Percentiles rank a stretch among this genome's conserved stretches.
Conservation (phyloP, 805 yeast species). For the Candida cerambycidarum region DNA sequence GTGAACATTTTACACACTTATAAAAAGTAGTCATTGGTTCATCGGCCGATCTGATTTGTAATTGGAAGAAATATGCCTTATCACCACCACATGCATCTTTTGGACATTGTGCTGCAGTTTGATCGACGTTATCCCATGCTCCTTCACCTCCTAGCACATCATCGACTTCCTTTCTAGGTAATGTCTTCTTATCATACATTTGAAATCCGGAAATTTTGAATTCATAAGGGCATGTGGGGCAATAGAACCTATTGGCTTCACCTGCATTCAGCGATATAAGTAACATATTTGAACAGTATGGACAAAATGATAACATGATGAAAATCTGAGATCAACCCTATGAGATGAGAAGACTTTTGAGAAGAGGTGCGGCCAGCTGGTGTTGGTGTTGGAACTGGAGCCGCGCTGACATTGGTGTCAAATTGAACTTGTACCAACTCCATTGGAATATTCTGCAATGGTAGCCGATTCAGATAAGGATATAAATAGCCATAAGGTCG, state of each 20-base stretch:
- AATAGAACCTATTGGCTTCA: constrained; percentile 67
- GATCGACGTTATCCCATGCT: constrained; percentile 99
- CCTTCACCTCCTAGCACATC: constrained; percentile 97
- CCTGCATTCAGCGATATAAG: constrained; percentile 49
- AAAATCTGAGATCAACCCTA: neutral
- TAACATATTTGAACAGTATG: constrained; percentile 90
- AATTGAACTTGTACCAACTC: too few relatives aligned
- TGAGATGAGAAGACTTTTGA: constrained; percentile 2
- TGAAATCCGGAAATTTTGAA: constrained; percentile 83
- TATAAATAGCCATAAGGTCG: too few relatives aligned
- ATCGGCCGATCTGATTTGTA: constrained; percentile 96
- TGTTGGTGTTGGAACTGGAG: too few relatives aligned
- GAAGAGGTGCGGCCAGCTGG: neutral
- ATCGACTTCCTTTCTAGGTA: constrained; percentile 88
- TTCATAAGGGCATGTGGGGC: constrained; percentile 94
- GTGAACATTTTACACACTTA: constrained; percentile 89
- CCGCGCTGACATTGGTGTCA: too few relatives aligned
- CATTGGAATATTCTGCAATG: too few relatives aligned
- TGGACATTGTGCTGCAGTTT: constrained; percentile 91
- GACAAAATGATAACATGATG: constrained; percentile 89
- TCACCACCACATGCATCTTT: constrained; percentile 79
- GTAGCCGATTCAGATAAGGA: too few relatives aligned
- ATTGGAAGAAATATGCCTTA: constrained; percentile 94
- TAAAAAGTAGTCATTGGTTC: constrained; percentile 99
- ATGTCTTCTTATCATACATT: constrained; percentile 78